phyloP scores from a whole-genome alignment of 1,139 yeast genomes.

The Kurtzmaniella natalensis region DNA sequence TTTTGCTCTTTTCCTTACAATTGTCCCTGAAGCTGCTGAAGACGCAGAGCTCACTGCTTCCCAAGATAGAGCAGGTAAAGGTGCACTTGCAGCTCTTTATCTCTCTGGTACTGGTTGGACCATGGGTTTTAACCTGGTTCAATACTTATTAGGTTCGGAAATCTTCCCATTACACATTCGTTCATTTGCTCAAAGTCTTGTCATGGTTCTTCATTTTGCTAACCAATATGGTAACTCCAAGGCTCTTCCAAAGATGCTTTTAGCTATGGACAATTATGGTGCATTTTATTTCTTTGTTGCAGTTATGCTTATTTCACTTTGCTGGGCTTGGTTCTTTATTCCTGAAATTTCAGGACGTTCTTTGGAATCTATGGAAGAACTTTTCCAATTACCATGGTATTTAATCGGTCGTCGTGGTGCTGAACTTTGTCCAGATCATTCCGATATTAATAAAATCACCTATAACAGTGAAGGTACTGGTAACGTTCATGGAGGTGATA shows the following conservation, averaged over 20 bases:
- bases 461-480: constrained; percentile 12
- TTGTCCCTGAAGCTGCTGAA: constrained; percentile 43
- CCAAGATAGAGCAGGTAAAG: constrained; percentile 37
- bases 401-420: constrained; percentile 51
- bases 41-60: constrained; percentile 24
- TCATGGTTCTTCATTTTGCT: constrained; percentile 57
- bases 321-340: constrained; percentile 50
- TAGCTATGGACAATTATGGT: constrained; percentile 46
- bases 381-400: constrained; percentile 59
- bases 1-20: constrained; percentile 43
- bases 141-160: constrained; percentile 56
- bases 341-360: constrained; percentile 53
- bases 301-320: constrained; percentile 35
- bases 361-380: constrained; percentile 54
- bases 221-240: constrained; percentile 60
- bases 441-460: constrained; percentile 37
- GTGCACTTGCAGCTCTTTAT: constrained; percentile 51
- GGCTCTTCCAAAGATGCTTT: constrained; percentile 51
- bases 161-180: constrained; percentile 54
- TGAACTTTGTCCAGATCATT: constrained; percentile 48
- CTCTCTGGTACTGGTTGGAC: constrained; percentile 60
- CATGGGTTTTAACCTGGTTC: constrained; percentile 57
- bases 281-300: constrained; percentile 53
- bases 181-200: constrained; percentile 48
- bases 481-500: constrained; percentile 14